Evolutionary conservation across 371 early-diverging fungal genomes (phyloP), one percentile per base, ranked within the genome.

Genomic region (Syncephalastrum contaminatum): DNA sequence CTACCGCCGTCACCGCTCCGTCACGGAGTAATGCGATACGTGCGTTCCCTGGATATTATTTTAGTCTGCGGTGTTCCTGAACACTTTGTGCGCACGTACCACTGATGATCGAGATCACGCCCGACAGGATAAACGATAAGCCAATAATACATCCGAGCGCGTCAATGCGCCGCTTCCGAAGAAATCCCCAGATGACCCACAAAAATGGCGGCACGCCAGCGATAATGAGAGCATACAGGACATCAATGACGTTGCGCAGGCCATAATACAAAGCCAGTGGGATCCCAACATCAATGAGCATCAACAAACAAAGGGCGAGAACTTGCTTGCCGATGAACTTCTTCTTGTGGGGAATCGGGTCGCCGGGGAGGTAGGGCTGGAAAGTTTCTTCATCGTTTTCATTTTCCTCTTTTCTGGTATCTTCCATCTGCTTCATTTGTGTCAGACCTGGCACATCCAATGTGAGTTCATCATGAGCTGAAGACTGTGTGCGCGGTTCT

Each of bases 121-220:
- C 81, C 4, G 73, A 73, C 13, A 77, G 4, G 48, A 70, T 60
- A 51, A 67, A 80, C 0, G 72, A 70, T 46, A 77, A 43, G 10
- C 73, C 60, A 57, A 70, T 62, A 12, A 80, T 60, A 49, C 61
- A 59, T 0, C 77, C 77, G 12, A 80, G 45, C 19, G 68, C 60
- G 63, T 80, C 75, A n/a, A 80, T 40, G 36, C 48, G 54, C 40
- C 66, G 54, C 10, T 47, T 43, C 30, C 62, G 43, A 22, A 64
- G 24, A 25, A 72, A 65, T 1, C 39, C 56, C 45, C 56, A 55
- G 18, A 75, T 50, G 30, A 66, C 68, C 44, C 40, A 57, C 5
- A 80, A 21, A n/a, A 75, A 49, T 16, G 81, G 77, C 20, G 81
- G 81, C 10, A 72, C 64, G 54, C 81, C 69, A 19, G 81, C 77